Evolutionary conservation across 495 filamentous ascomycete species (phyloP).

Genomic region (Penicillium paradoxum): DNA sequence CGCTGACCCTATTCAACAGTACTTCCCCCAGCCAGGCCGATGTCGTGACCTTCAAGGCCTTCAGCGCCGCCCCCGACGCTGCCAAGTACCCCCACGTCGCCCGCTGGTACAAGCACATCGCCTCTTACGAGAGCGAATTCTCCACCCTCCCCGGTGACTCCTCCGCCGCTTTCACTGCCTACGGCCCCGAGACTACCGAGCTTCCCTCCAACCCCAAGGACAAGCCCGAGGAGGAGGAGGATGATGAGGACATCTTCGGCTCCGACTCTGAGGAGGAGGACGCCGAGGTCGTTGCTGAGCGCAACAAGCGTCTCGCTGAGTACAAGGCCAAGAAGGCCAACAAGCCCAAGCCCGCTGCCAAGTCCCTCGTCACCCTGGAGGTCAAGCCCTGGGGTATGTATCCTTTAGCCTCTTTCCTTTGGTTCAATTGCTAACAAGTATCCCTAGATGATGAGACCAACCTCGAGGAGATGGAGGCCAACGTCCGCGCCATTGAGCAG

Average conservation of each 20-base stretch:
- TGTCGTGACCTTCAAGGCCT: conserved; percentile 86
- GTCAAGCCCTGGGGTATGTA: conserved; percentile 98
- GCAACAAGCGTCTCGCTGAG: conserved; percentile 82
- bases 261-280: conserved; percentile 89
- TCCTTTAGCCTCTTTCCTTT: conserved; percentile 10
- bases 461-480: conserved; percentile 72
- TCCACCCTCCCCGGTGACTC: conserved; percentile 85
- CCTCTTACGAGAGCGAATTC: conserved; percentile 86
- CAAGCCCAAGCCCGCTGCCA: conserved; percentile 85
- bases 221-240: conserved; percentile 67
- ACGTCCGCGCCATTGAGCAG: conserved; percentile 81
- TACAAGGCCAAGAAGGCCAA: conserved; percentile 96
- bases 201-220: conserved; percentile 79
- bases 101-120: conserved; percentile 98
- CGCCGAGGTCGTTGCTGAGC: conserved; percentile 71
- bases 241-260: conserved; percentile 87
- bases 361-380: conserved; percentile 91
- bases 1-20: conserved; percentile 49
- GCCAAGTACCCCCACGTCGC: conserved; percentile 89
- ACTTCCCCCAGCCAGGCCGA: conserved; percentile 89
- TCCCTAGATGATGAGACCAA: conserved; percentile 83
- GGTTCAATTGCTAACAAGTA: conserved; percentile 24
- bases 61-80: conserved; percentile 68
- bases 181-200: conserved; percentile 78
- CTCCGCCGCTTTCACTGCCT: conserved; percentile 78